These are phyloP conservation scores for Whalleya microplaca DNA, from an alignment of 2,329 filamentous ascomycete species.

Conservation along the genomic window DNA sequence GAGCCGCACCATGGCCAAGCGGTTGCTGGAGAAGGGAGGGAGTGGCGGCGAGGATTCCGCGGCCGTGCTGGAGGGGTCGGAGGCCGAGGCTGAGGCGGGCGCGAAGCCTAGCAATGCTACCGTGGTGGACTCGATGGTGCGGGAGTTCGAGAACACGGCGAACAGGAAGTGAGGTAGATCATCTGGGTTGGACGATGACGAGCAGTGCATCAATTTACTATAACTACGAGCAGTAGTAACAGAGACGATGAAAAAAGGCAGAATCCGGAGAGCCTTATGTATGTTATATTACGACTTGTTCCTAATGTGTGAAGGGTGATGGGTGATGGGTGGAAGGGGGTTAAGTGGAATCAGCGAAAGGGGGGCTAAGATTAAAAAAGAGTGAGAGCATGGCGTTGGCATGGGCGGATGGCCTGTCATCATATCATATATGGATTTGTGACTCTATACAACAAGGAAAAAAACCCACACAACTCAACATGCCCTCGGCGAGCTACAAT, in stretches of 20 bases:
- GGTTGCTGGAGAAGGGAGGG: constrained; percentile 47
- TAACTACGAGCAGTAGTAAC: not conserved
- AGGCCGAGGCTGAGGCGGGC: constrained; percentile 25
- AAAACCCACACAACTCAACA: not conserved
- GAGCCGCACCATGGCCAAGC: constrained; percentile 66
- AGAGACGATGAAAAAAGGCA: not conserved
- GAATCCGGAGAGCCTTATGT: not conserved
- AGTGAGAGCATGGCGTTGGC: constrained; percentile 23
- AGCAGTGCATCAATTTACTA: too few species aligned
- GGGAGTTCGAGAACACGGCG: constrained; percentile 38
- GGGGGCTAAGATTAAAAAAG: constrained; percentile 1
- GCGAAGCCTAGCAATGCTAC: constrained; percentile 17
- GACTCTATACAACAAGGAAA: constrained; percentile 5
- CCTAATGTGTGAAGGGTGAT: too few species aligned
- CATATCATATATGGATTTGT: constrained; percentile 9
- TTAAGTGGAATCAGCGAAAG: not conserved
- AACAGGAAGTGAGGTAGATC: constrained; percentile 24
- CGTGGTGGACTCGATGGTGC: constrained; percentile 37
- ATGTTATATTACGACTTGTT: too few species aligned
- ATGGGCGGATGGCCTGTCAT: constrained; percentile 7
- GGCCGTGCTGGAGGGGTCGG: constrained; percentile 5
- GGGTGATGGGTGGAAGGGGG: too few species aligned
- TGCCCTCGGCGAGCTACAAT: too few species aligned
- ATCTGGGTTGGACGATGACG: too few species aligned
- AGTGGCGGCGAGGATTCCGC: constrained; percentile 22